phyloP scores from a whole-genome alignment of 495 filamentous ascomycete species.

The Terfezia claveryi region DNA sequence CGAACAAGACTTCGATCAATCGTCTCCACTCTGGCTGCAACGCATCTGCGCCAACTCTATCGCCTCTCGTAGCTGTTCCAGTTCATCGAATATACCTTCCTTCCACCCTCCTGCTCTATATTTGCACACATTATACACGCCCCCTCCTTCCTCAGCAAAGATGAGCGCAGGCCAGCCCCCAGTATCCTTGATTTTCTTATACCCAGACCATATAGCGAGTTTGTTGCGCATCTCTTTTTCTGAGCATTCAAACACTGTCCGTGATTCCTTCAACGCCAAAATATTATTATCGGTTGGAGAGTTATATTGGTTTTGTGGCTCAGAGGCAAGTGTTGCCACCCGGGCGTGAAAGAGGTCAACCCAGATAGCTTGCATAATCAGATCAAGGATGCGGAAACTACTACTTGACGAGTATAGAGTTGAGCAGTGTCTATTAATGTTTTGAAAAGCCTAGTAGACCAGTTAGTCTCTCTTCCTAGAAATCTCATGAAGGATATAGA shows the following conservation, averaged over 20 bases:
- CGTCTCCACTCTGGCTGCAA: slow-evolving; percentile 20
- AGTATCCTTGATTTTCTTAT: slow-evolving; percentile 17
- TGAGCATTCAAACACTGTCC: slow-evolving; percentile 3
- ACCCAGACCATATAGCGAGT: slow-evolving; percentile 21
- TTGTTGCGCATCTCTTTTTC: slow-evolving; percentile 22
- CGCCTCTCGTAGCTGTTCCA: slow-evolving; percentile 11
- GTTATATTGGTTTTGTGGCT: not conserved
- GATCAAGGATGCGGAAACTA: not conserved
- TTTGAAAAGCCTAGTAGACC: not conserved
- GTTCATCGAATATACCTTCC: slow-evolving; percentile 12
- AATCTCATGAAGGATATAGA: too few species aligned
- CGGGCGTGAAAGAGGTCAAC: not conserved
- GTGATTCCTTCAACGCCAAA: not conserved
- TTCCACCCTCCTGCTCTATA: slow-evolving; percentile 17
- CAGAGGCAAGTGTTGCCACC: not conserved
- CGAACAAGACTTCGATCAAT: slow-evolving; percentile 7
- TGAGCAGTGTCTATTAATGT: not conserved
- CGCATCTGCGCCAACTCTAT: slow-evolving; percentile 21
- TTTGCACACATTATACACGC: slow-evolving; percentile 22
- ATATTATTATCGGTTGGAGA: not conserved
- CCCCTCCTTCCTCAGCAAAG: slow-evolving; percentile 17
- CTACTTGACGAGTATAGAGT: not conserved
- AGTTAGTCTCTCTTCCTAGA: too few species aligned
- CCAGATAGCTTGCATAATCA: not conserved
- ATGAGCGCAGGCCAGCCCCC: slow-evolving; percentile 21